phyloP scores from a whole-genome alignment of 805 yeast species.

The Candida cerambycidarum region DNA sequence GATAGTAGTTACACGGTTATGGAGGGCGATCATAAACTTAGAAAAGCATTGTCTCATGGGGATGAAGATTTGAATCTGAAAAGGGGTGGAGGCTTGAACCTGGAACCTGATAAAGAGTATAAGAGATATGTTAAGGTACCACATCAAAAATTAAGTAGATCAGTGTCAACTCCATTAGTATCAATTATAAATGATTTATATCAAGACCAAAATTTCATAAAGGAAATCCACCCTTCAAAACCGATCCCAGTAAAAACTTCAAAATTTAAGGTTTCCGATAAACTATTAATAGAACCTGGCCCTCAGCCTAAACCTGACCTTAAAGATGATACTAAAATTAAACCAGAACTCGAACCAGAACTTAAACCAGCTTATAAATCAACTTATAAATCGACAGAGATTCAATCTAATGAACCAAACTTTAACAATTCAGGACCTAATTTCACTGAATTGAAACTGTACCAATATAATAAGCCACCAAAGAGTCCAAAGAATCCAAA shows the following conservation, averaged over 20 bases:
- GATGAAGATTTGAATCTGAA: background rate
- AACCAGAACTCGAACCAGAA: background rate
- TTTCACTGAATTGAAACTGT: slow-evolving; percentile 18
- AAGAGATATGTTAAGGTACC: background rate
- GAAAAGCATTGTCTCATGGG: background rate
- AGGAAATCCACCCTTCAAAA: background rate
- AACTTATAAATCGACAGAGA: background rate
- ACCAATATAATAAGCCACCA: slow-evolving; percentile 51
- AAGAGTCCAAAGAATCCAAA: too few species aligned
- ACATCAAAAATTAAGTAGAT: background rate
- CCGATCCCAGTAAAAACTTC: slow-evolving; percentile 1
- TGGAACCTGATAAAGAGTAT: background rate
- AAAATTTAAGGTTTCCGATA: background rate
- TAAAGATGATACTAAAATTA: background rate
- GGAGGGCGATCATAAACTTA: background rate
- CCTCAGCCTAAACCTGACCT: background rate
- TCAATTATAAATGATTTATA: background rate
- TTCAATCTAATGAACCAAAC: background rate
- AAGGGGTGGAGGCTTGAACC: too few species aligned
- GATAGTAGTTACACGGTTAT: background rate
- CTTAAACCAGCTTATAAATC: background rate
- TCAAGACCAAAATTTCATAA: background rate
- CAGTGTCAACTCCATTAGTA: background rate
- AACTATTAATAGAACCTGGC: too few species aligned
- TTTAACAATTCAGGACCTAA: too few species aligned